A percentile compares a stretch with the other conserved stretches of the same genome.
These are phyloP conservation scores for Infundibulicybe gibba DNA, from an alignment of 768 basidiomycete genomes.

Conservation along the genomic window DNA sequence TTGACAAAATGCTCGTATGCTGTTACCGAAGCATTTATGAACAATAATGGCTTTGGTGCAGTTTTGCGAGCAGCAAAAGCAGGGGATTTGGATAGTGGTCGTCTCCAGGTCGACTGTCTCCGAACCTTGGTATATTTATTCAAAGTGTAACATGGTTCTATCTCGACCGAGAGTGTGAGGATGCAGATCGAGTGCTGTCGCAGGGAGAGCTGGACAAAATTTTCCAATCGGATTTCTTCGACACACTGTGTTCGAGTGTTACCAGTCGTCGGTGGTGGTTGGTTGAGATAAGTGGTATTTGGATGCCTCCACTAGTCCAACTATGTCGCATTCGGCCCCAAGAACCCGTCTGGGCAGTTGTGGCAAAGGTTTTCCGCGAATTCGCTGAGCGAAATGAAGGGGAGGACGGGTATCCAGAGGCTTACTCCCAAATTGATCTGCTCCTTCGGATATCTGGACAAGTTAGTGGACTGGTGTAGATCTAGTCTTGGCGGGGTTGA, in stretches of 20 bases:
- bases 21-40: conserved; percentile 25
- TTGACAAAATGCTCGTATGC: conserved; percentile 19
- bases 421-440: not conserved
- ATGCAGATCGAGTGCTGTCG: not conserved
- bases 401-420: not conserved
- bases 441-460: not conserved
- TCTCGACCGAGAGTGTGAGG: not conserved
- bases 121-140: conserved; percentile 33
- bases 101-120: conserved; percentile 35
- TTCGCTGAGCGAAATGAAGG: not conserved
- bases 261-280: conserved; percentile 32
- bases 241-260: conserved; percentile 25
- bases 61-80: conserved; percentile 28
- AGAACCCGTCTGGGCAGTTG: conserved; percentile 25
- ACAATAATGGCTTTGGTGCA: conserved; percentile 27
- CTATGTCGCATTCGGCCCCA: conserved; percentile 28
- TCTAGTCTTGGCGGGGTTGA: not conserved
- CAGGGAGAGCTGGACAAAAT: conserved; percentile 20
- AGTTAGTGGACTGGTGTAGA: not conserved
- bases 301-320: conserved; percentile 31
- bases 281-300: conserved; percentile 30
- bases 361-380: conserved; percentile 23
- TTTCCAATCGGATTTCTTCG: conserved; percentile 35
- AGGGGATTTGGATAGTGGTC: conserved; percentile 30
- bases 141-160: conserved; percentile 15